Evolutionary conservation across 805 yeast species (phyloP).

Genomic region (Wickerhamiella cacticola): DNA sequence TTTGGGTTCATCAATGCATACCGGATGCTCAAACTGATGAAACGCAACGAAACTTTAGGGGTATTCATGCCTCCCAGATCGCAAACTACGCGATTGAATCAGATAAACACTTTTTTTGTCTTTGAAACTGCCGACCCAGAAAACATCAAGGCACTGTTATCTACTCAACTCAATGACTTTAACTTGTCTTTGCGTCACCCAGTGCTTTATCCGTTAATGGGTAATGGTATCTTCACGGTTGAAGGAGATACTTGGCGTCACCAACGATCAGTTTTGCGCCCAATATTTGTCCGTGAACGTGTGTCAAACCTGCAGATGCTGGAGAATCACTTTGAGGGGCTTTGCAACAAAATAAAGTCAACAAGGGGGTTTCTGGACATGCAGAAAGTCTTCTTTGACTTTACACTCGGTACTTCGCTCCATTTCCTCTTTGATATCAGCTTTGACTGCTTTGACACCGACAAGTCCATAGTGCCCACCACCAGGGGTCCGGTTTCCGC

Average conservation of each 20-base stretch:
- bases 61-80: not conserved
- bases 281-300: constrained; percentile 25
- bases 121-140: constrained; percentile 26
- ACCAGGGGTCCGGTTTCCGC: constrained; percentile 7
- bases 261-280: constrained; percentile 27
- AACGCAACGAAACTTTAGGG: not conserved
- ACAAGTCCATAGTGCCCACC: constrained; percentile 12
- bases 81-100: not conserved
- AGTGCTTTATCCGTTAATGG: constrained; percentile 25
- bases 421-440: constrained; percentile 31
- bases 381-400: constrained; percentile 23
- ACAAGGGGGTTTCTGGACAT: constrained; percentile 19
- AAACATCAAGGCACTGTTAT: constrained; percentile 26
- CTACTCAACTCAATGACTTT: constrained; percentile 27
- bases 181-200: constrained; percentile 23
- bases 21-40: not conserved
- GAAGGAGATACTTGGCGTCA: constrained; percentile 29
- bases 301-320: constrained; percentile 22
- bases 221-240: constrained; percentile 28
- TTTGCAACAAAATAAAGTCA: not conserved
- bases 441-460: constrained; percentile 19
- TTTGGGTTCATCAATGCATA: constrained; percentile 5
- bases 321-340: constrained; percentile 18
- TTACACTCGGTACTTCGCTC: constrained; percentile 40
- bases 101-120: not conserved